Base-by-base conservation (phyloP, 495 filamentous ascomycete genomes). In the Daldinia vernicosa region DNA sequence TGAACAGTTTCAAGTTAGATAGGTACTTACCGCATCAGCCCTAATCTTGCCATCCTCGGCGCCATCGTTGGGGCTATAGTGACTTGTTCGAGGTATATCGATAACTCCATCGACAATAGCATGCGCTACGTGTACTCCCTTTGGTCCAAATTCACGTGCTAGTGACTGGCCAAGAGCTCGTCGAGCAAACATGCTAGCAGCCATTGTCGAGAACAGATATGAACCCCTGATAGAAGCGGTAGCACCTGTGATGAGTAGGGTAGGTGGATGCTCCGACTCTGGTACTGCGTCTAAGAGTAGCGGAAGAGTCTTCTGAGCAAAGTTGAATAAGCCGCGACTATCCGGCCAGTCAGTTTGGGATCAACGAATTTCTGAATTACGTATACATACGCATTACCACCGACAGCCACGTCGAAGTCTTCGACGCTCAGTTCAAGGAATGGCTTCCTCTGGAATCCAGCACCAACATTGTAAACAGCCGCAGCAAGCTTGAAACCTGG, bases 71-170 rank as follows among this genome's bases (percentile, higher is more conserved):
- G 88, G 84, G 4, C 75, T 74, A 68, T 79, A 92, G 1, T 80
- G 84, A 75, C 89, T 89, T 17, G 89, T 93, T 60, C 87, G 79
- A 2, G 91, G 91, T 52, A 91, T 92, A 80, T 97, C 92, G 81
- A 98, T 97, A 15, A 94, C 87, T 3, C 93, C 93, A 76, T 98
- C 94, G 62, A 97, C 89, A 62, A 97, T 88, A 5, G 89, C 87
- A 80, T 97, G 94, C 6, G 89, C 86, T 4, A 98, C 91, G 79
- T 98, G 95, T 8, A 98, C 87, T 3, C 95, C 94, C 76, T 93
- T 85, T 0, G 95, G 94, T 0, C 91, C 92, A 76, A 96, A 98
- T 78, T 98, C 95, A 62, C 90, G 85, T 0, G 93, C 94, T 30
- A 98, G 84, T 33, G 85, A 88, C 81, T 96, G 93, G 1, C 86